Evolutionary conservation across 306 rosid genomes (phyloP).

Genomic region (Vigna angularis): DNA sequence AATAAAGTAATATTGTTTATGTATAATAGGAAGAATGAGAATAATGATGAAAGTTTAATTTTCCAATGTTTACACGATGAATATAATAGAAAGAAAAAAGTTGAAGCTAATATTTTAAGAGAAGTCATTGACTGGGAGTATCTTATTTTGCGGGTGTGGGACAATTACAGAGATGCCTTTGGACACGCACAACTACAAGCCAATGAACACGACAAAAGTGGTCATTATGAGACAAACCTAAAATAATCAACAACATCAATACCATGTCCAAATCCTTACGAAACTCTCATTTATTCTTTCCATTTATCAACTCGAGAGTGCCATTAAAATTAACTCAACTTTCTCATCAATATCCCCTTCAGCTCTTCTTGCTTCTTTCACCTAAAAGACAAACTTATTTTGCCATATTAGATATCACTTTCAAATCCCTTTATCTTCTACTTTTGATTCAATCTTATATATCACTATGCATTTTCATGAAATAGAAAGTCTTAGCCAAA

Average conservation of each 20-base stretch:
- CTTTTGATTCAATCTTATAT: too few species aligned
- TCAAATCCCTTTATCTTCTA: neutral
- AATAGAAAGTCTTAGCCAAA: too few species aligned
- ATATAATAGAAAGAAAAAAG: neutral
- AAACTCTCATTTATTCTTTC: conserved; percentile 36
- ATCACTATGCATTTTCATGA: too few species aligned
- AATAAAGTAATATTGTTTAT: neutral
- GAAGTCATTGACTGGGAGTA: conserved; percentile 32
- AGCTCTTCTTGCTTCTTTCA: too few species aligned
- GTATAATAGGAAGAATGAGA: neutral
- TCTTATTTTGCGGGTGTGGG: conserved; percentile 52
- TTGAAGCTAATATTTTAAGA: conserved; percentile 32
- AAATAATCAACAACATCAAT: conserved; percentile 40
- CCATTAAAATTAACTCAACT: neutral
- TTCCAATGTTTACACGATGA: neutral
- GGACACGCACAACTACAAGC: conserved; percentile 44
- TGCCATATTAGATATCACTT: neutral
- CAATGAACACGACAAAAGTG: conserved; percentile 49
- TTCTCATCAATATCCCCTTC: too few species aligned
- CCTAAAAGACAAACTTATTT: neutral
- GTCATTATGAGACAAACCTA: conserved; percentile 41
- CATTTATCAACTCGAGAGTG: too few species aligned
- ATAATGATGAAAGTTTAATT: neutral
- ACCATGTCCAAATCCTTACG: conserved; percentile 58
- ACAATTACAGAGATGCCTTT: conserved; percentile 45